Evolutionary conservation across 495 filamentous ascomycete genomes (phyloP).

Genomic region (Penicillium macrosclerotiorum): DNA sequence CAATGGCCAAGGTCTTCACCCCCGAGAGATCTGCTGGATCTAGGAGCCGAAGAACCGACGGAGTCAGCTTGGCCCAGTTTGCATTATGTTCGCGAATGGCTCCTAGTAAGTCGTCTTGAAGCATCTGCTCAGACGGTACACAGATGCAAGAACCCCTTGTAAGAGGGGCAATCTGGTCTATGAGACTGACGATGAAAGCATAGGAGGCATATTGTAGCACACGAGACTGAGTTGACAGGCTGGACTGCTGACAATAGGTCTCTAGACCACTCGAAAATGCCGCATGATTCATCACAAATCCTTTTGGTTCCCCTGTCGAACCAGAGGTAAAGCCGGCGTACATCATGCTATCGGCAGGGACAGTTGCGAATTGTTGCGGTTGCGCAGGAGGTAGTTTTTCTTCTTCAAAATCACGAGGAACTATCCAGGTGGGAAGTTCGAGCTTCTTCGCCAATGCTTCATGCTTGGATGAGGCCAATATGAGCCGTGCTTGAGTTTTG

Average conservation of each 20-base stretch:
- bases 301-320: conserved; percentile 78
- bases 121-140: conserved; percentile 1
- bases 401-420: neutral
- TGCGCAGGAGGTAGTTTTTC: neutral
- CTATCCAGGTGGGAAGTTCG: conserved; percentile 1
- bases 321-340: conserved; percentile 68
- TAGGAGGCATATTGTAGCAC: conserved; percentile 16
- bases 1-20: conserved; percentile 15
- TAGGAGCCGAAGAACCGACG: neutral
- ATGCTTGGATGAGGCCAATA: conserved; percentile 19
- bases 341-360: conserved; percentile 22
- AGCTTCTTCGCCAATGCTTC: neutral
- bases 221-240: conserved; percentile 27
- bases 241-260: conserved; percentile 48
- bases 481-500: conserved; percentile 20
- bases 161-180: conserved; percentile 5
- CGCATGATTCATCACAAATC: conserved; percentile 67
- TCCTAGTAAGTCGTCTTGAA: neutral
- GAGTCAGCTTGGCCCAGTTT: neutral
- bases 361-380: neutral
- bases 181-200: conserved; percentile 10
- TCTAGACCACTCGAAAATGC: neutral
- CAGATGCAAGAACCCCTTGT: conserved; percentile 3
- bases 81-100: neutral
- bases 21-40: neutral